phyloP scores from a whole-genome alignment of 2,329 filamentous ascomycete genomes.

The Graphilbum sp. region DNA sequence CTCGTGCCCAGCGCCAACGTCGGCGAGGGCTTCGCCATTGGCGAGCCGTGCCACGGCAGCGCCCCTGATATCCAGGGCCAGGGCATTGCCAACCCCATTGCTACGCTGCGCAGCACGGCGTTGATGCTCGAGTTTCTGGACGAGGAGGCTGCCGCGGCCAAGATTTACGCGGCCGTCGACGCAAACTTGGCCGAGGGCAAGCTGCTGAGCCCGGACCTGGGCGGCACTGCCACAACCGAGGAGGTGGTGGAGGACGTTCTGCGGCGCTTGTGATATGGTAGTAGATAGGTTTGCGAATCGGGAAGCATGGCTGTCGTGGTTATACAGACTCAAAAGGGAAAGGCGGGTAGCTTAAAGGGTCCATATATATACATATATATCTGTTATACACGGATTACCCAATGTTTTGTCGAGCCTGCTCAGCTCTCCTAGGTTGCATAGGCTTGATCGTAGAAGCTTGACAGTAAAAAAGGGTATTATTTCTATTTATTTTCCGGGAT shows the following conservation, averaged over 20 bases:
- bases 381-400: too few species aligned
- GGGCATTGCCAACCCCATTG: conserved; percentile 91
- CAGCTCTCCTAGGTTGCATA: too few species aligned
- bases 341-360: too few species aligned
- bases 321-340: too few species aligned
- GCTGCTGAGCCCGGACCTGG: conserved; percentile 76
- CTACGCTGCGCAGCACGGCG: conserved; percentile 76
- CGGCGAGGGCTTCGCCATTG: conserved; percentile 84
- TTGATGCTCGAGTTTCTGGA: conserved; percentile 95
- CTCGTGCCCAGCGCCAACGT: conserved; percentile 93
- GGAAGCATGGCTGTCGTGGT: background rate
- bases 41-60: conserved; percentile 93
- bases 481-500: background rate
- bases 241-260: conserved; percentile 81
- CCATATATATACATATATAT: too few species aligned
- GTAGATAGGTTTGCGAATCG: background rate
- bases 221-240: conserved; percentile 69
- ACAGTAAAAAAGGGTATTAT: too few species aligned
- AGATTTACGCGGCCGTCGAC: conserved; percentile 85
- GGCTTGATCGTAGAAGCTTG: too few species aligned
- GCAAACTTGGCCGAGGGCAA: conserved; percentile 71
- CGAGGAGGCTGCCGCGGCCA: conserved; percentile 70
- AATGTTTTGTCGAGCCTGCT: too few species aligned
- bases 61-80: conserved; percentile 90
- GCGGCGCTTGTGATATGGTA: conserved; percentile 47